Percentiles rank a stretch among this genome's conserved stretches.
Evolutionary conservation across 805 yeast genomes (phyloP).

Genomic region (Henningerozyma blattae): DNA sequence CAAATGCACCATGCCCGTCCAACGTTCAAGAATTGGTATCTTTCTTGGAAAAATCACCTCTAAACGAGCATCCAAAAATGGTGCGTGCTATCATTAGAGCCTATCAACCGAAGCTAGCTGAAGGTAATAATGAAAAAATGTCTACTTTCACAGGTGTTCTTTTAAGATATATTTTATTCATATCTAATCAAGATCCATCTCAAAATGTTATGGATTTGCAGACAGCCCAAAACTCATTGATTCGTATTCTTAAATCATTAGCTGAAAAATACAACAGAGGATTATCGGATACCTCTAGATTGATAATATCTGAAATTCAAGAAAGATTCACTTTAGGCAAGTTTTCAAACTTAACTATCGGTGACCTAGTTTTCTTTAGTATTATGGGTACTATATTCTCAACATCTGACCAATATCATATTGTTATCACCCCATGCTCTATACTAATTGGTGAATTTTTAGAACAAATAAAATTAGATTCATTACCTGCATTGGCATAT

Average conservation of each 20-base stretch:
- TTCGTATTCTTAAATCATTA: conserved; percentile 39
- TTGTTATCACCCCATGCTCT: conserved; percentile 75
- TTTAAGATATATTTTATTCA: conserved; percentile 45
- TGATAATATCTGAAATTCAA: conserved; percentile 43
- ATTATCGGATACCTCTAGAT: conserved; percentile 52
- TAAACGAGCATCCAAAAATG: conserved; percentile 32
- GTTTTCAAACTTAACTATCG: conserved; percentile 28
- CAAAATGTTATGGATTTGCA: conserved; percentile 21
- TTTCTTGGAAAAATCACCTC: conserved; percentile 24
- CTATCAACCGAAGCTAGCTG: conserved; percentile 67
- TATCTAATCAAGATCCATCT: conserved; percentile 28
- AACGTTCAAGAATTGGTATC: conserved; percentile 32
- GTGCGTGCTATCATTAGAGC: conserved; percentile 44
- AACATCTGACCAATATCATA: conserved; percentile 91
- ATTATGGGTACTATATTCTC: conserved; percentile 73
- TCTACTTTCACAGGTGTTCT: conserved; percentile 52
- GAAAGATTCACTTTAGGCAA: conserved; percentile 31
- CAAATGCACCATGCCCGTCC: conserved; percentile 33
- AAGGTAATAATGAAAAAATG: conserved; percentile 69
- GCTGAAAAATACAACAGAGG: conserved; percentile 54
- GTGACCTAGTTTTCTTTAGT: conserved; percentile 56
- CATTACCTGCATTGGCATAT: conserved; percentile 35
- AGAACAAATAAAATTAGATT: conserved; percentile 34
- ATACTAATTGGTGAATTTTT: conserved; percentile 63
- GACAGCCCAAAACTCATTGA: conserved; percentile 31